Base-by-base conservation (phyloP, 306 rosid species). In the Begonia peltatifolia region DNA sequence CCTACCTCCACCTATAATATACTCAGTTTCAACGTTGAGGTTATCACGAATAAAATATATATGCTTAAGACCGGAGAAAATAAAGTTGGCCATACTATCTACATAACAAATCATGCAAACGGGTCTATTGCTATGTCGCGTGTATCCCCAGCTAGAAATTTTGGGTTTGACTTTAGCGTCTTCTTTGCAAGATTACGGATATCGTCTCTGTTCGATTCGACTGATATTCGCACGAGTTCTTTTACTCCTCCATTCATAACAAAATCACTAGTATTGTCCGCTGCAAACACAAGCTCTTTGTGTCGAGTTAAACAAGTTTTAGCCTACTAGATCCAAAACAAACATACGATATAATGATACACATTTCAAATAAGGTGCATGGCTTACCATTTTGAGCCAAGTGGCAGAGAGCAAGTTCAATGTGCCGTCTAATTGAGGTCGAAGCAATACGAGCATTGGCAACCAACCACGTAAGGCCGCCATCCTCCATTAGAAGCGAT, bases 371-470 rank as follows among this genome's bases (percentile, higher is more conserved):
- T 13, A 11, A 3, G 16, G 65, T 12, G 46, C 15, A 51, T 11
- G 57, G 48, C 55, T 68, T 75, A 81, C 89, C 77, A n/a, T 78
- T 81, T 75, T 78, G 89, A 14, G 89, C 89, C 42, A 81, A 56
- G 70, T 78, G 89, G 62, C 89, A 78, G 46, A 78, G 63, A 44
- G 89, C 76, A 12, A 81, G 89, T 63, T 81, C 89, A 10, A 78
- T 64, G 55, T 81, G 89, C 56, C 89, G 79, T 47, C 70, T 65
- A 49, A 74, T 75, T 17, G 89, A 72, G 53, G 75, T 51, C 12
- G 84, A 74, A 54, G 60, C 42, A 14, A 68, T 69, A 35, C 46
- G 76, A 52, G 77, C 41, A 60, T 67, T 81, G 55, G 68, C 57
- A 36, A 78, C 54, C 55, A 81, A 65, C 89, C 89, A 81, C 36